Evolutionary conservation across 805 yeast genomes (phyloP).

Genomic region (Yamadazyma kitorensis): DNA sequence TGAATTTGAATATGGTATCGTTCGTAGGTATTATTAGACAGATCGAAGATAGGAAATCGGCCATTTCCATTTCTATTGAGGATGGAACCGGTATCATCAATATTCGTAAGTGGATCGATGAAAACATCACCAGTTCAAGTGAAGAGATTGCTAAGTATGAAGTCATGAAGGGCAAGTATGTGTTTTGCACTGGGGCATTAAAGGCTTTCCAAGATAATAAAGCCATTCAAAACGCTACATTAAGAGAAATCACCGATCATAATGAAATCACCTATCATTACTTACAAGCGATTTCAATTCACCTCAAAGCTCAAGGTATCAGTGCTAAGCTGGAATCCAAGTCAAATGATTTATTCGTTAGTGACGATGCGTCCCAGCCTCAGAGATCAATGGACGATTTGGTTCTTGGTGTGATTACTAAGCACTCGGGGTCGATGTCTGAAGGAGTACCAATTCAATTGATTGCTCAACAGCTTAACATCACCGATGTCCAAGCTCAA

Average conservation of each 20-base stretch:
- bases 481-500: conserved; percentile 48
- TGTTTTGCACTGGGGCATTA: conserved; percentile 48
- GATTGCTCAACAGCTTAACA: conserved; percentile 54
- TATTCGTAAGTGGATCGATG: conserved; percentile 58
- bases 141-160: conserved; percentile 31
- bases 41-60: conserved; percentile 55
- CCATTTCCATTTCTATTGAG: conserved; percentile 58
- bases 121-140: conserved; percentile 26
- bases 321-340: conserved; percentile 15
- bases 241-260: conserved; percentile 56
- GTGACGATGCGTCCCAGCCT: conserved; percentile 18
- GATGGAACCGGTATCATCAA: conserved; percentile 72
- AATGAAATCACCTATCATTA: conserved; percentile 70
- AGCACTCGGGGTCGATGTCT: conserved; percentile 54
- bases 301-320: conserved; percentile 54
- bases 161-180: conserved; percentile 52
- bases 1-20: conserved; percentile 60
- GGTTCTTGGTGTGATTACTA: conserved; percentile 47
- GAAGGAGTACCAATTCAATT: conserved; percentile 74
- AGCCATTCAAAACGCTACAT: conserved; percentile 60
- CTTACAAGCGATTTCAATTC: conserved; percentile 58
- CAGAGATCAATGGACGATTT: conserved; percentile 28
- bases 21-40: conserved; percentile 71
- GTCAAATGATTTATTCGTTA: conserved; percentile 33
- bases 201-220: conserved; percentile 62